Evolutionary conservation across 768 basidiomycete species (phyloP).

Genomic region (Pleurotus eryngii): DNA sequence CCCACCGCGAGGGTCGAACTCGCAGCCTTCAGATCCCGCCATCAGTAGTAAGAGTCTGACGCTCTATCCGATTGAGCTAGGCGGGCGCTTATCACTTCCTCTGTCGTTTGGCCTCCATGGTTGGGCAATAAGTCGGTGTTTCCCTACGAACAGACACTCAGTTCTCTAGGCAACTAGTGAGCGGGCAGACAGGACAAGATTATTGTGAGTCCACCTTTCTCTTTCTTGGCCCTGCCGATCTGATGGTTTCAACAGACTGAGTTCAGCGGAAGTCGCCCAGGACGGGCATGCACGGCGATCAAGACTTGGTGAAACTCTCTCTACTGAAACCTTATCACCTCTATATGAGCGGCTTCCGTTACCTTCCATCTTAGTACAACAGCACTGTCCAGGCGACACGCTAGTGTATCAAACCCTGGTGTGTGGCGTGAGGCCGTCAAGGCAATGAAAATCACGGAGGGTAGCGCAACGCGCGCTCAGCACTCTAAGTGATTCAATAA

Average conservation of each 20-base stretch:
- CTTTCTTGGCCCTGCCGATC: background rate
- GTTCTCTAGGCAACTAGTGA: too few relatives aligned
- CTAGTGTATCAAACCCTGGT: too few relatives aligned
- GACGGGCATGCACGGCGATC: background rate
- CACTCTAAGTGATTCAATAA: background rate
- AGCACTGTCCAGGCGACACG: too few relatives aligned
- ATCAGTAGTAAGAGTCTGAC: conserved; percentile 48
- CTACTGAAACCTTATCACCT: background rate
- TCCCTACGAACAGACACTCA: too few relatives aligned
- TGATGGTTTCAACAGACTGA: background rate
- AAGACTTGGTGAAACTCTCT: background rate
- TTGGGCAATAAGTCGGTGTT: background rate
- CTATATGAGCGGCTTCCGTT: background rate
- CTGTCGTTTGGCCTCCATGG: background rate
- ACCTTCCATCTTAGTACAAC: too few relatives aligned
- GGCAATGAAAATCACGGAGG: background rate
- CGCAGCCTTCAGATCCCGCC: conserved; percentile 69
- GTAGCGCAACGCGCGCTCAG: background rate
- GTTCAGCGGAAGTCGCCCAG: background rate
- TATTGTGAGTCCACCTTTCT: background rate
- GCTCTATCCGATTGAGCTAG: conserved; percentile 68
- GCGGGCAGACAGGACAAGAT: too few relatives aligned
- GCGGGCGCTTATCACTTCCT: conserved; percentile 33
- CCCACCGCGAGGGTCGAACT: conserved; percentile 83
- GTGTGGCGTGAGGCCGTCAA: too few relatives aligned